Base-by-base conservation (phyloP, 2,329 filamentous ascomycete genomes). In the Fusarium torreyae region DNA sequence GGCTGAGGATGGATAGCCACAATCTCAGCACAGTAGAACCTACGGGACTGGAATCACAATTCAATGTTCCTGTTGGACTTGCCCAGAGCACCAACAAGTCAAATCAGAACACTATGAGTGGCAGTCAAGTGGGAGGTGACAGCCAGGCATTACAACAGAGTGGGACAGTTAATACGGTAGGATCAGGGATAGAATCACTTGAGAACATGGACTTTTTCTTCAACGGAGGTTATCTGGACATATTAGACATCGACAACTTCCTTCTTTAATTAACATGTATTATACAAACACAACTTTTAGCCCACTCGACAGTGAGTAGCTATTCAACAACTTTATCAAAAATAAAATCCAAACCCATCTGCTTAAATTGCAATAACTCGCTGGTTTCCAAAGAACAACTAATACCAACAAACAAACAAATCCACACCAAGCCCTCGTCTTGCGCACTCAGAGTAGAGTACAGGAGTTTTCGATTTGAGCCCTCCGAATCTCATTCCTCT, bases 181-280 rank as follows among this genome's bases (percentile, higher is more conserved):
- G 15, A 17, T 7, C 22, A n/a, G 49, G 36, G 22, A 42, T 42
- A 14, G 49, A 42, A 31, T 52, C 49, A 20, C 51, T 67, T 5
- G 63, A 66, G 40, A 59, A 60, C 7, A 46, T 66, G 3, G 63
- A 66, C 8, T 66, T 66, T 15, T 66, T 66, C 49, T 66, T 66
- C 31, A 66, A 66, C 4, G 64, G 64, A 11, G 64, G 64, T 2
- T 67, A 67, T 13, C 24, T 67, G 17, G 63, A 67, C 14, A 18
- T 67, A 5, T 44, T 63, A 3, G 63, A 65, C 7, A 58, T 65
- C 7, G 62, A 65, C 5, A 65, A 53, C 24, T 65, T 65, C 24
- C 45, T 65, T 24, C 38, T 61, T 11, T 57, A 17, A 17, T 39
- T 39, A 13, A 18, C n/a, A 7, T 22, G 13, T 22, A 42, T 7